These are phyloP conservation scores for Venturiaceae sp. DNA, from an alignment of 2,329 filamentous ascomycete genomes.

Conservation along the genomic window DNA sequence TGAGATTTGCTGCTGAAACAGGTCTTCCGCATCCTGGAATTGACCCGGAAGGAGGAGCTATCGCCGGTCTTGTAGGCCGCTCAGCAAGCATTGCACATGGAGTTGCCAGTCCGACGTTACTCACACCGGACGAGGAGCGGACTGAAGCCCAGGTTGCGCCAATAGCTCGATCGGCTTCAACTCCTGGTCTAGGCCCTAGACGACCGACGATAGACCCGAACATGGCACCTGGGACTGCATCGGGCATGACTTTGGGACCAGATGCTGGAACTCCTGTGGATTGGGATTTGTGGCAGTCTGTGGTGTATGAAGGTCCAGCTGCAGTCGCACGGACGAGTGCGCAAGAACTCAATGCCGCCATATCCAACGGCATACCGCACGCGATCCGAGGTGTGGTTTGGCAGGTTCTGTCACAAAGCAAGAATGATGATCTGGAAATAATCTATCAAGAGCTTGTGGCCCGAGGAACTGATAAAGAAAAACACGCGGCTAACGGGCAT, in stretches of 20 bases:
- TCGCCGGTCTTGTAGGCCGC: constrained; percentile 30
- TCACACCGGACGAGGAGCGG: constrained; percentile 34
- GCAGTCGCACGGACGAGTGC: constrained; percentile 81
- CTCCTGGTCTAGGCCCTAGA: constrained; percentile 14
- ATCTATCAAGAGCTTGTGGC: constrained; percentile 76
- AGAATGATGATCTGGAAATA: constrained; percentile 78
- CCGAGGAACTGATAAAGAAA: constrained; percentile 73
- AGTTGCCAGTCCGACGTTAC: constrained; percentile 36
- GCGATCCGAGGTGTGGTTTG: constrained; percentile 97
- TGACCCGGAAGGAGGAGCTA: constrained; percentile 31
- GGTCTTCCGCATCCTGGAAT: constrained; percentile 23
- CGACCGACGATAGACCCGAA: constrained; percentile 57
- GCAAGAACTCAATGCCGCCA: constrained; percentile 81
- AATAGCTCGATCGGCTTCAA: constrained; percentile 12
- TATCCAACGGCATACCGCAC: constrained; percentile 85
- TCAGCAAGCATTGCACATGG: constrained; percentile 20
- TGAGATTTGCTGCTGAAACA: constrained; percentile 35
- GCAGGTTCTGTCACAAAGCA: constrained; percentile 94
- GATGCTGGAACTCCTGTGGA: constrained; percentile 69
- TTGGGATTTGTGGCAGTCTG: constrained; percentile 95
- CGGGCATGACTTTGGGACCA: constrained; percentile 68
- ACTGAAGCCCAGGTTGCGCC: constrained; percentile 17
- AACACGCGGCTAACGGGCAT: constrained; percentile 40
- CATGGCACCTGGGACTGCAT: constrained; percentile 75
- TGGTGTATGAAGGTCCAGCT: constrained; percentile 88